Evolutionary conservation across 306 rosid genomes (phyloP).

Genomic region (Malus orientalis): DNA sequence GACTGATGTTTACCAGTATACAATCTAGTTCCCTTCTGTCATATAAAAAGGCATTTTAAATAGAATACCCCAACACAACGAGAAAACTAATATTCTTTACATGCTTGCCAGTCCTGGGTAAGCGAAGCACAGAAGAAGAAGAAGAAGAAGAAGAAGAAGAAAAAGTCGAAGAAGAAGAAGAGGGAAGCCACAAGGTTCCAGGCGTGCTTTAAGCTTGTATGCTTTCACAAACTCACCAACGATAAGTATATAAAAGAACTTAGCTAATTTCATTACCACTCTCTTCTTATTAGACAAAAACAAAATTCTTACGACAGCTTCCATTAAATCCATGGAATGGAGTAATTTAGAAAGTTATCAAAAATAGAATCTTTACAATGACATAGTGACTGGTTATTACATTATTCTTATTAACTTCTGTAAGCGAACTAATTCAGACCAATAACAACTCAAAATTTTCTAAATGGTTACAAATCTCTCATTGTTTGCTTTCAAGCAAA

Average conservation of each 20-base stretch:
- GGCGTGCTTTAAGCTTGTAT: conserved; percentile 33
- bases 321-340: neutral
- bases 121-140: conserved; percentile 30
- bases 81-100: conserved; percentile 13
- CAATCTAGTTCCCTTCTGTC: neutral
- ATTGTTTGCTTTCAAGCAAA: conserved; percentile 10
- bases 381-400: neutral
- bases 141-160: conserved; percentile 32
- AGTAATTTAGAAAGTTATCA: neutral
- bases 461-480: conserved; percentile 1
- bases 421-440: neutral
- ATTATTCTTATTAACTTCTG: neutral
- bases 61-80: neutral
- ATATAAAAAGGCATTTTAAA: neutral
- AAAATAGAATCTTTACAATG: neutral
- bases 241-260: neutral
- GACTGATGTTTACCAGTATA: neutral
- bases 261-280: neutral
- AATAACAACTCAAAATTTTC: neutral
- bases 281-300: neutral
- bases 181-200: conserved; percentile 22
- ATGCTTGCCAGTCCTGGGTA: conserved; percentile 49
- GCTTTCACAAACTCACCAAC: neutral
- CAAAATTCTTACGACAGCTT: neutral
- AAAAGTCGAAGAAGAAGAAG: conserved; percentile 24